Evolutionary conservation across 345 rosid species (phyloP), one percentile per base, ranked within the genome.

Genomic region (Aethionema arabicum): DNA sequence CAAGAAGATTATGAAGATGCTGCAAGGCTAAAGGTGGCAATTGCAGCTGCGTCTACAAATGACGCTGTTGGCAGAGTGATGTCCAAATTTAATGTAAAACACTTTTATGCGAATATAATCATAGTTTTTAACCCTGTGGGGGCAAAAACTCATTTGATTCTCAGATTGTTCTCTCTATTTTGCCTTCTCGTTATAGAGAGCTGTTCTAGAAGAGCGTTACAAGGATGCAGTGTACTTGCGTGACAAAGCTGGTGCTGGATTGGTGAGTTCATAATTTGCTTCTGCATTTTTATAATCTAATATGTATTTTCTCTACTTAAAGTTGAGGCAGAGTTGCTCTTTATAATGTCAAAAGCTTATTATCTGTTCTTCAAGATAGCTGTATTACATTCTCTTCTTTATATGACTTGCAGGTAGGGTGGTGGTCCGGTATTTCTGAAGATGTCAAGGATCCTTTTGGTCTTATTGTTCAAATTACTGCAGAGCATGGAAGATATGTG

Each of bases 401-500:
- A 7, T 52, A 6, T 72, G 57, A 39, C 51, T 71, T 72, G 29
- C 45, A 92, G 98, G 85, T 92, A 68, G 98, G 98, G 52, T 92
- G 98, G 98, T 92, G 98, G 96, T 80, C 96, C 38, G 98, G 98
- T 38, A 73, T 81, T 47, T 83, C 98, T 0, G 81, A 85, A 56
- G 89, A 86, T 81, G 79, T 55, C 61, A 76, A 79, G 33, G 88
- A 87, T 77, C 95, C 98, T 54, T 80, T 78, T 53, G 98, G 98
- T 72, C 73, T 92, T 61, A 83, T 92, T 70, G 78, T 92, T 65
- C 82, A 76, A 44, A 83, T 92, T 58, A 92, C 95, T 68, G 87
- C 98, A 10, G 98, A 92, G 78, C 93, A 92, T 79, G 98, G 95
- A 68, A 85, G 90, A 82, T 89, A 86, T 79, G 90, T 89, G 7